Conservation (phyloP, 163 green algal species). For the Coccomyxa subellipsoidea region DNA sequence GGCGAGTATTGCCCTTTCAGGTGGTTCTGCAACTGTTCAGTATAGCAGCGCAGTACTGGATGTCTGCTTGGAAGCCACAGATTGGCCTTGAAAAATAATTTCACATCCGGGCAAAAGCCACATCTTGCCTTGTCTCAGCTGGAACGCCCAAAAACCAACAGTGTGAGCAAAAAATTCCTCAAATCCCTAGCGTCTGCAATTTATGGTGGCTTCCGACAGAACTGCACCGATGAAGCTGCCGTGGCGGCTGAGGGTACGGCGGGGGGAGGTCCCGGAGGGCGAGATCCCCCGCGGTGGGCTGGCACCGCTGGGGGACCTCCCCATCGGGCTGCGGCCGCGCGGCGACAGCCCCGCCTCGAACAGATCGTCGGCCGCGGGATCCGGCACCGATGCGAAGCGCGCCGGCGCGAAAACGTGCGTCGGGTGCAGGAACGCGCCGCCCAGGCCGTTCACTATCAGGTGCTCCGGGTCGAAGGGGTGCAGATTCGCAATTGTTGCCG, state of each 20-base stretch:
- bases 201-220: neutral
- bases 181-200: too few species aligned
- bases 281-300: constrained; percentile 10
- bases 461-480: constrained; percentile 76
- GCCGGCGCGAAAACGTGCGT: constrained; percentile 60
- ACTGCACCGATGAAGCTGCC: neutral
- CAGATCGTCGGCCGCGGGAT: constrained; percentile 18
- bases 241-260: neutral
- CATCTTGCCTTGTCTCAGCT: too few species aligned
- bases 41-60: too few species aligned
- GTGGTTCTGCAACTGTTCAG: too few species aligned
- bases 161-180: too few species aligned
- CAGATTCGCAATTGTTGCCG: constrained; percentile 1
- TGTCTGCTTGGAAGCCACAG: too few species aligned
- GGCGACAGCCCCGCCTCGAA: constrained; percentile 9
- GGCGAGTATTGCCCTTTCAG: too few species aligned
- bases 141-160: too few species aligned
- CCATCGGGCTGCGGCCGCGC: constrained; percentile 12
- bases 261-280: neutral
- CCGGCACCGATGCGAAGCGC: constrained; percentile 31
- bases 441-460: constrained; percentile 72
- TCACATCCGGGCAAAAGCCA: too few species aligned
- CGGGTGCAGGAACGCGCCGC: constrained; percentile 84
- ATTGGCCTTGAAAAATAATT: too few species aligned
- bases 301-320: neutral